These are phyloP conservation scores for Citrus reticulata DNA, from an alignment of 345 rosid genomes.

Conservation along the genomic window DNA sequence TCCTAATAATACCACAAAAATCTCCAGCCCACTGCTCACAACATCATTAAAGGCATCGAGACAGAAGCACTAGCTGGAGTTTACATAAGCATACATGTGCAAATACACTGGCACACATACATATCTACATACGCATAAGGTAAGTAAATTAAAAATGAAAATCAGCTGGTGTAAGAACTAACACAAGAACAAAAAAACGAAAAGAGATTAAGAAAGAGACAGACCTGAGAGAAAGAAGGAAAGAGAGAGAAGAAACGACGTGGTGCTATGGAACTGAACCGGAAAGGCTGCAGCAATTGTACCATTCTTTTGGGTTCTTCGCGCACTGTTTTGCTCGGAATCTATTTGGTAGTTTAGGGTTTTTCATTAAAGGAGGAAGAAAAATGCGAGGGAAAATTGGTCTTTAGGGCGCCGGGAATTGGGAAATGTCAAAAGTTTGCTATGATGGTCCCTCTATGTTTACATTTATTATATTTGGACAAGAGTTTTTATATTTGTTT, in stretches of 20 bases:
- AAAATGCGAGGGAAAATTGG: too few species aligned
- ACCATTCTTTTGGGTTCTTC: background rate
- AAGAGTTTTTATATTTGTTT: background rate
- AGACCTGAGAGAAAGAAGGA: constrained; percentile 1
- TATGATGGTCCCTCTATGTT: background rate
- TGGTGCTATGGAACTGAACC: background rate
- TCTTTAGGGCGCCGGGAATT: background rate
- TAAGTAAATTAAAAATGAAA: background rate
- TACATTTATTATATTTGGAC: background rate
- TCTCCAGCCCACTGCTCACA: background rate
- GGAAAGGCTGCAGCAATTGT: constrained; percentile 6
- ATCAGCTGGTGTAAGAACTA: background rate
- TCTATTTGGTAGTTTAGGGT: constrained; percentile 1
- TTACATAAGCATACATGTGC: background rate
- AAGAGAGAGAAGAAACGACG: background rate
- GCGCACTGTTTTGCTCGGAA: background rate
- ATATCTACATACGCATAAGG: background rate
- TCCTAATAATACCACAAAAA: background rate
- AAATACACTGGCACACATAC: too few species aligned
- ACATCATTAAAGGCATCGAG: background rate
- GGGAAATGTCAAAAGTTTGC: background rate
- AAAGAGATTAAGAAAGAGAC: background rate
- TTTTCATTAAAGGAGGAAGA: background rate
- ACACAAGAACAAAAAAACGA: background rate
- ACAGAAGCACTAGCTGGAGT: background rate